A percentile compares a stretch with the other conserved stretches of the same genome.
Evolutionary conservation across 2,329 filamentous ascomycete species (phyloP).

Genomic region (Eutypella sp.): DNA sequence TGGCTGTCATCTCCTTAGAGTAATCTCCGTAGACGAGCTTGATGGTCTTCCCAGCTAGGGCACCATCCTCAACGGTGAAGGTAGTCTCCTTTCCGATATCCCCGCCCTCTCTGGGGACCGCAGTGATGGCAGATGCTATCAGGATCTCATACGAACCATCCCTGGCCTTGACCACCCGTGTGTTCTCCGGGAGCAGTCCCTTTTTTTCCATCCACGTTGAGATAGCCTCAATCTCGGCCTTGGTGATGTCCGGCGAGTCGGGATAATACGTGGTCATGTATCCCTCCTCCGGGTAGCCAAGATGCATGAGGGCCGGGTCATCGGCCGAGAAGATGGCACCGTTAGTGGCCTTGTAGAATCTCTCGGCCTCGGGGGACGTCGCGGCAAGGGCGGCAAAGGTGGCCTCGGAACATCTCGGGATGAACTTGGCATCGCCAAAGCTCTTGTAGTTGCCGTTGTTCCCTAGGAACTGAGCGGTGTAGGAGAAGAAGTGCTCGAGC

Average conservation of each 20-base stretch:
- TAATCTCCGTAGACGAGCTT: slow-evolving; percentile 73
- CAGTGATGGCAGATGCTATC: slow-evolving; percentile 63
- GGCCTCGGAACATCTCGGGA: slow-evolving; percentile 63
- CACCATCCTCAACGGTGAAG: slow-evolving; percentile 55
- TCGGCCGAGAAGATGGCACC: slow-evolving; percentile 68
- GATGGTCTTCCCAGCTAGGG: slow-evolving; percentile 61
- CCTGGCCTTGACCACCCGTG: slow-evolving; percentile 62
- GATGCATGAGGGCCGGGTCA: slow-evolving; percentile 62
- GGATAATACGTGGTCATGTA: slow-evolving; percentile 83
- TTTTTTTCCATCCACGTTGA: slow-evolving; percentile 70
- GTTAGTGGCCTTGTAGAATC: slow-evolving; percentile 61
- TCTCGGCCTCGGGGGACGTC: slow-evolving; percentile 54
- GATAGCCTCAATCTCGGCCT: slow-evolving; percentile 67
- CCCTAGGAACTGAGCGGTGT: slow-evolving; percentile 72
- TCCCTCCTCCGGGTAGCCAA: slow-evolving; percentile 69
- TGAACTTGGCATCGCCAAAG: slow-evolving; percentile 80
- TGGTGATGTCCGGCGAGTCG: slow-evolving; percentile 66
- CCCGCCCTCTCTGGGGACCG: slow-evolving; percentile 56
- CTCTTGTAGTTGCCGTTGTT: slow-evolving; percentile 84
- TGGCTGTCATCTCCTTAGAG: slow-evolving; percentile 63
- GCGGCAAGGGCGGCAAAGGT: slow-evolving; percentile 61
- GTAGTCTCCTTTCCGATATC: slow-evolving; percentile 63
- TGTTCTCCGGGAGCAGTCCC: slow-evolving; percentile 70
- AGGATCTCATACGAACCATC: slow-evolving; percentile 65
- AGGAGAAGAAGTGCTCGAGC: slow-evolving; percentile 66